Evolutionary conservation across 1,139 yeast genomes (phyloP), one percentile per base, ranked within the genome.

Genomic region (Spencermartinsiella ligniputridi): DNA sequence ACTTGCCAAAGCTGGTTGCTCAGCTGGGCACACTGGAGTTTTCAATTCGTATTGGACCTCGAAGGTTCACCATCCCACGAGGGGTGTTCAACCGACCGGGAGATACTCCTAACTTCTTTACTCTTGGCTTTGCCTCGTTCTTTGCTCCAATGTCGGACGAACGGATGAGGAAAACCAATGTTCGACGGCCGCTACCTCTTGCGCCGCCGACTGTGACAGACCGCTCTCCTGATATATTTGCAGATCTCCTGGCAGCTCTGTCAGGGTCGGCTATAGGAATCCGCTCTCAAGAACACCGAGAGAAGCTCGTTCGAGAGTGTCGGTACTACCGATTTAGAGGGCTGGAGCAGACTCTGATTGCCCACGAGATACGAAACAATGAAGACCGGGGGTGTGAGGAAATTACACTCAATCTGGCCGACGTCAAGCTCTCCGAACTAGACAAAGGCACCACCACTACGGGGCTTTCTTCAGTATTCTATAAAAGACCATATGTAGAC

Each of bases 101-200:
- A 0, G 87, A 89, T 60, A 61, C 66, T 39, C 95, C 94, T 4
- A 89, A 89, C 62, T 87, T 74, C 62, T 85, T 89, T 64, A 76
- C 86, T 12, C 67, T 87, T 18, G 75, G 83, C 5, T 73, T 72
- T 52, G 76, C 77, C 40, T 64, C 78, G 5, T 57, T 78, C 32
- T 69, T 79, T 49, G 43, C 47, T 3, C 74, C 39, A 66, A 70
- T 40, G 47, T 60, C 13, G 11, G 32, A 27, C n/a, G 32, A 27
- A 15, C 15, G 8, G 15, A 6, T 11, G 5, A 41, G 37, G 29
- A 41, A 52, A 12, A 41, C 51, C 21, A 67, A 70, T 32, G 64
- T 81, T 49, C 62, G 84, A 9, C 68, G 96, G 32, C 96, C 97
- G 1, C 95, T 95, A 3, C 86, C 94, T 5, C 73, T 81, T 52